Base-by-base conservation (phyloP, 148 eudicot genomes). In the Rhododendron griersonianum region DNA sequence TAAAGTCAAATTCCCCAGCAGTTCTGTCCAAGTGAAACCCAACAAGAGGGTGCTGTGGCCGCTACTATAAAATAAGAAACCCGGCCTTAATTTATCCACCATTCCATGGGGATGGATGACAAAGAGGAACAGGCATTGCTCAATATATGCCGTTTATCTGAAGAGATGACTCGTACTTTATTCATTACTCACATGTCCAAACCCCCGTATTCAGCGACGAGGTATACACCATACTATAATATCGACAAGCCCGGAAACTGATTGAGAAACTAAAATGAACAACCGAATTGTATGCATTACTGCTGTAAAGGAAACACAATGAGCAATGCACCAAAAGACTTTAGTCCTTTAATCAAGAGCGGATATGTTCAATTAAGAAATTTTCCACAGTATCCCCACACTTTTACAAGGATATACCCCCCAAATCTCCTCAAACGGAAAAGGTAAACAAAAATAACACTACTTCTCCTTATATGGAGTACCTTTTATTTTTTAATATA, bases 361-460 rank as follows among this genome's bases (percentile, higher is more conserved):
- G 8, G 73, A 37, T 59, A 81, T 67, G 11, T 81, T 81, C 48
- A 37, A 19, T 15, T 55, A 1, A 6, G 21, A 53, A 81, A 57
- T 33, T 81, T 25, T 57, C 48, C 73, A 11, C 71, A 59, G 50
- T 81, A 37, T 81, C 18, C 73, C 73, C 84, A 59, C 47, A 81
- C 37, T 81, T 81, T 81, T 81, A 81, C 69, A 35, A 81, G 71
- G 71, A 41, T 81, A 81, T 81, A 57, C 82, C 82, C 21, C 69
- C 30, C 25, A 19, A 76, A 80, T 80, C 61, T 28, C 65, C 83
- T 53, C 83, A 7, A 23, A 81, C 15, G 67, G 67, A 61, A 23
- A 61, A 61, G 28, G 28, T 61, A 23, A 10, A 67, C 13, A 67
- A 28, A 25, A 9, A 10, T 0, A 53, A 23, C 3, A 37, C 57